Evolutionary conservation across 352 stramenopile species (phyloP), one percentile per base, ranked within the genome.

Genomic region (Thraustochytrium sp.): DNA sequence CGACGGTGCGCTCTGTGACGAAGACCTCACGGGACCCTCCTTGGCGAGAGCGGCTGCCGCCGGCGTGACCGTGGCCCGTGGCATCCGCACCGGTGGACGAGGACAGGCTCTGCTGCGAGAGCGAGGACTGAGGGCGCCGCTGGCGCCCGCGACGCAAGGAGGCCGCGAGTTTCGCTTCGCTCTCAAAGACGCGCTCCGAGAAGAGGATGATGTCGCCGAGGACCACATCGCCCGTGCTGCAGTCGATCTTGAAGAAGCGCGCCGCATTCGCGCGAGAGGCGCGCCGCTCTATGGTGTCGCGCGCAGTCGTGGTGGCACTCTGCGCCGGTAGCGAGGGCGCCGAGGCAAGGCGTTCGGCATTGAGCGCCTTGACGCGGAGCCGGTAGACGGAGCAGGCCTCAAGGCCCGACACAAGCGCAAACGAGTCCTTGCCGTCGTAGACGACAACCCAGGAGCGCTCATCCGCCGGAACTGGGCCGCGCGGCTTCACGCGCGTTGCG

Each of bases 121-220:
- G 49, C 13, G 68, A 61, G 18, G n/a, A n/a, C n/a, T n/a, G n/a
- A n/a, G n/a, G n/a, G n/a, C n/a, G n/a, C n/a, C n/a, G n/a, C n/a
- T n/a, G n/a, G n/a, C n/a, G n/a, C n/a, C n/a, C n/a, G n/a, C n/a
- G n/a, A n/a, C n/a, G n/a, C n/a, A n/a, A n/a, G n/a, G n/a, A n/a
- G n/a, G n/a, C n/a, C n/a, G n/a, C n/a, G n/a, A n/a, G n/a, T n/a
- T n/a, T n/a, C 42, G 42, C 42, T n/a, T 49, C 21, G 26, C 18
- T 21, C 26, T 5, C 26, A 26, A 92, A 90, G n/a, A 97, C 89
- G 23, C 93, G 90, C 85, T 97, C 93, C 31, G 92, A 95, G 77
- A 97, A 96, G 54, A 97, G 89, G 3, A 96, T 93, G 36, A 91
- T 94, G 82, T 97, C 93, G 9, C 93, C 92, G 0, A 89, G 86